A percentile compares a stretch with the other conserved stretches of the same genome.
Evolutionary conservation across 1,284 basidiomycete species (phyloP).

Genomic region (Phenoliferia sp.): DNA sequence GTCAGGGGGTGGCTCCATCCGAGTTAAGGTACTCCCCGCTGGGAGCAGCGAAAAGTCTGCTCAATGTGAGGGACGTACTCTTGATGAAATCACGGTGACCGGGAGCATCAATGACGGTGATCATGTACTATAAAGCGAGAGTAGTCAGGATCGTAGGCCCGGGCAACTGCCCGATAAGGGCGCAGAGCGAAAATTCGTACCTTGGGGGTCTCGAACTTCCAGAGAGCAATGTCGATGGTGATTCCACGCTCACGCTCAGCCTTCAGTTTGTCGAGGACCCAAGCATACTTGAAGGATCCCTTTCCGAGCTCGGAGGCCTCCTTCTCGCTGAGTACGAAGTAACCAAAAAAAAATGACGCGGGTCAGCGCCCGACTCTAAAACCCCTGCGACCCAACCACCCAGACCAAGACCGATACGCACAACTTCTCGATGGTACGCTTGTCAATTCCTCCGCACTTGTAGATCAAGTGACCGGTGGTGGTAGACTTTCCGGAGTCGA

Average conservation of each 20-base stretch:
- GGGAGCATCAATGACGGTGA: constrained; percentile 91
- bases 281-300: constrained; percentile 60
- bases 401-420: constrained; percentile 4
- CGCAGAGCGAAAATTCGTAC: constrained; percentile 41
- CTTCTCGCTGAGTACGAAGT: constrained; percentile 64
- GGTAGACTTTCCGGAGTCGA: constrained; percentile 75
- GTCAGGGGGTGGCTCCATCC: neutral
- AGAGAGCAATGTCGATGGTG: constrained; percentile 99
- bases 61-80: constrained; percentile 45
- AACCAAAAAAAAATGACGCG: neutral
- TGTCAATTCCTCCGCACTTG: constrained; percentile 99
- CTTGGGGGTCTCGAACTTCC: constrained; percentile 98
- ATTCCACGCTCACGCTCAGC: constrained; percentile 99
- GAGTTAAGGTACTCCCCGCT: constrained; percentile 35
- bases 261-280: constrained; percentile 99
- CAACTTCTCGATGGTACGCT: constrained; percentile 97
- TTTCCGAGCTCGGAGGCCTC: constrained; percentile 99
- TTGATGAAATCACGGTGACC: constrained; percentile 99
- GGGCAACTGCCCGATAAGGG: constrained; percentile 64
- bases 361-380: neutral
- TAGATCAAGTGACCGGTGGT: constrained; percentile 99
- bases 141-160: constrained; percentile 40
- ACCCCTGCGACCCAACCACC: neutral
- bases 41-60: constrained; percentile 1
- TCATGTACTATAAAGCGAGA: constrained; percentile 46